phyloP scores from a whole-genome alignment of 805 yeast genomes.

The Pichia pseudocactophila region DNA sequence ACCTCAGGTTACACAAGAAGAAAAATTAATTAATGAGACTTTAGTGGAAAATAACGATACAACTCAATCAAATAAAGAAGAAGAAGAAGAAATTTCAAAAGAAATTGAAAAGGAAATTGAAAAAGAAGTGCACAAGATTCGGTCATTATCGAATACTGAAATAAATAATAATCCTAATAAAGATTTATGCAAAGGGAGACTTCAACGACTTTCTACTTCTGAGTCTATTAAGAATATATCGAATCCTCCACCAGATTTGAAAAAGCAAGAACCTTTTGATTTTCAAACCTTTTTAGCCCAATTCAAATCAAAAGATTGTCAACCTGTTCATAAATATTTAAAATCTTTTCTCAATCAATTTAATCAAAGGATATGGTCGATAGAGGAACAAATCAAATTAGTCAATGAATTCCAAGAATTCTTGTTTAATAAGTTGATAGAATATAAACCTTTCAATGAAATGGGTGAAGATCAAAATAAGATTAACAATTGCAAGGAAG shows the following conservation, averaged over 20 bases:
- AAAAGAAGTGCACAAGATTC: slow-evolving; percentile 7
- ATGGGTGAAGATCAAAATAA: slow-evolving; percentile 44
- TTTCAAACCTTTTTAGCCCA: slow-evolving; percentile 72
- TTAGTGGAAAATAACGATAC: neutral
- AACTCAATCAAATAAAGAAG: slow-evolving; percentile 4
- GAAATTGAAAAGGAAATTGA: slow-evolving; percentile 10
- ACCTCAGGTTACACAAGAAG: neutral
- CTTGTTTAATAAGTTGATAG: slow-evolving; percentile 51
- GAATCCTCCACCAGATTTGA: slow-evolving; percentile 23
- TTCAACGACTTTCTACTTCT: neutral
- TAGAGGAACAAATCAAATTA: slow-evolving; percentile 70
- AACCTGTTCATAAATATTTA: slow-evolving; percentile 79
- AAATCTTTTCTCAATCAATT: slow-evolving; percentile 79
- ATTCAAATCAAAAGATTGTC: slow-evolving; percentile 68
- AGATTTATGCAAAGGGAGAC: neutral
- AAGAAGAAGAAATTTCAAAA: slow-evolving; percentile 15
- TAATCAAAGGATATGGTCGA: slow-evolving; percentile 57
- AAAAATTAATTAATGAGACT: neutral
- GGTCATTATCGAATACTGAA: neutral
- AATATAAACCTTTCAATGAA: slow-evolving; percentile 65
- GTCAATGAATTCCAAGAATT: slow-evolving; percentile 69
- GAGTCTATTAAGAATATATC: slow-evolving; percentile 18
- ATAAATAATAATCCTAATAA: neutral
- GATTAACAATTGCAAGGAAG: slow-evolving; percentile 72
- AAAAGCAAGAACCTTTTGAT: slow-evolving; percentile 47